Conservation (phyloP, 2,329 filamentous ascomycete genomes). For the Ophiosphaerella narmari region DNA sequence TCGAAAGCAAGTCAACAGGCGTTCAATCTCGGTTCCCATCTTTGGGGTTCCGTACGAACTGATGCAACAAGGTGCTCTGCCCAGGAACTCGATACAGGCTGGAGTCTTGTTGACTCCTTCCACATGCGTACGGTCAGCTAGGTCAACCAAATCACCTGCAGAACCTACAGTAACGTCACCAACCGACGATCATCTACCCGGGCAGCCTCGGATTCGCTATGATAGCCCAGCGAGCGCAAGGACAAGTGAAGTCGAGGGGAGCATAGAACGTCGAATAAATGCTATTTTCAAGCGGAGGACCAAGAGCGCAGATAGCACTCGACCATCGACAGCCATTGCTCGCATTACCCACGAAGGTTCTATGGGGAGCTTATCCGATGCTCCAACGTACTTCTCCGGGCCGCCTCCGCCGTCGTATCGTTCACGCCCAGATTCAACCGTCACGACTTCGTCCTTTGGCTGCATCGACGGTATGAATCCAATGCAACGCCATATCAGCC, state of each 20-base stretch:
- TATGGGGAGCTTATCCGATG: constrained; percentile 38
- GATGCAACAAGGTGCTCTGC: constrained; percentile 6
- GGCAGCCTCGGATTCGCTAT: constrained; percentile 6
- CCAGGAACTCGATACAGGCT: constrained; percentile 12
- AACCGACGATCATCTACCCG: constrained; percentile 1
- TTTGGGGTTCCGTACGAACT: constrained; percentile 22
- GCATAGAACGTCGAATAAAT: constrained; percentile 22
- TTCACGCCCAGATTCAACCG: constrained; percentile 35
- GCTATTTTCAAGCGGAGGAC: constrained; percentile 12
- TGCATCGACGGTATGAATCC: constrained; percentile 41
- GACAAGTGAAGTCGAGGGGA: constrained; percentile 15
- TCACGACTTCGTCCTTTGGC: constrained; percentile 42
- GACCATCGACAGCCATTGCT: constrained; percentile 20
- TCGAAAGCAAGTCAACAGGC: constrained; percentile 22
- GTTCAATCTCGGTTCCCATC: constrained; percentile 33
- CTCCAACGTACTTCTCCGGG: constrained; percentile 40
- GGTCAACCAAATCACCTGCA: constrained; percentile 1
- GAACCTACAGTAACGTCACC: constrained; percentile 4
- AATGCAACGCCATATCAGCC: constrained; percentile 31
- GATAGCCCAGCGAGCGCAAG: constrained; percentile 16
- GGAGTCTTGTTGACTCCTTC: constrained; percentile 9
- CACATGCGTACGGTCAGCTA: constrained; percentile 5
- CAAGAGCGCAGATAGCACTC: constrained; percentile 13
- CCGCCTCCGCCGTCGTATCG: constrained; percentile 40
- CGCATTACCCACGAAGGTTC: constrained; percentile 31